These are phyloP conservation scores for Starmerella floris DNA, from an alignment of 805 yeast genomes.

Conservation along the genomic window DNA sequence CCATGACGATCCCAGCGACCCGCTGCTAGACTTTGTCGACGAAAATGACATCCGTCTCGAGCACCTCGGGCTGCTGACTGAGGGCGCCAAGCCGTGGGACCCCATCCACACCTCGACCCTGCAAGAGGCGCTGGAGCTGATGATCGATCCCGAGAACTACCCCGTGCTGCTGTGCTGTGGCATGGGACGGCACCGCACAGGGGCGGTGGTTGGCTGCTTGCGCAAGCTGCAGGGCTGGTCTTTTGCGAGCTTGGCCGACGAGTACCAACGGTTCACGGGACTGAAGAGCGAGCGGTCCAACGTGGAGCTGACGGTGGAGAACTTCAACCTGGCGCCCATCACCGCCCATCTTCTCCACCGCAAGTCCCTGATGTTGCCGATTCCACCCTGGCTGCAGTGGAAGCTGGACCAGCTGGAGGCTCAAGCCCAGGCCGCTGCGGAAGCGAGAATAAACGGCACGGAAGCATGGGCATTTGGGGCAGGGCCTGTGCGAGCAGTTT, in stretches of 20 bases:
- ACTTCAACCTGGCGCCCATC: constrained; percentile 39
- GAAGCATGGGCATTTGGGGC: too few species aligned
- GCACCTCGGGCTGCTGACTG: constrained; percentile 71
- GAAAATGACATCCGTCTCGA: constrained; percentile 58
- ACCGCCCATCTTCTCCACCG: neutral
- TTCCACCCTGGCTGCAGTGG: constrained; percentile 16
- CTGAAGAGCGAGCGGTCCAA: constrained; percentile 81
- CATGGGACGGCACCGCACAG: constrained; percentile 96
- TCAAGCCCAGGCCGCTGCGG: neutral
- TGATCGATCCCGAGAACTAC: constrained; percentile 57
- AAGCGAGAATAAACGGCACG: neutral
- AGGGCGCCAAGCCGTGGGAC: constrained; percentile 91
- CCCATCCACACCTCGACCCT: constrained; percentile 76
- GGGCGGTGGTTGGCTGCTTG: constrained; percentile 89
- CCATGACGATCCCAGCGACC: constrained; percentile 88
- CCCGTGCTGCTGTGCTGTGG: constrained; percentile 91
- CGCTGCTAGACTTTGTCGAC: constrained; percentile 68
- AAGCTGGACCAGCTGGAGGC: constrained; percentile 1
- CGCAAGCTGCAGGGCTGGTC: constrained; percentile 96
- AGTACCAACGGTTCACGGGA: constrained; percentile 87
- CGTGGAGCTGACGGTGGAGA: constrained; percentile 81
- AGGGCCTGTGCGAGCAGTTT: too few species aligned
- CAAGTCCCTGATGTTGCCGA: neutral
- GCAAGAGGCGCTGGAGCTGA: constrained; percentile 60
- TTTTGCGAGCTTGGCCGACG: constrained; percentile 85